phyloP scores from a whole-genome alignment of 1,139 yeast species.

The Blastobotrys serpentis region DNA sequence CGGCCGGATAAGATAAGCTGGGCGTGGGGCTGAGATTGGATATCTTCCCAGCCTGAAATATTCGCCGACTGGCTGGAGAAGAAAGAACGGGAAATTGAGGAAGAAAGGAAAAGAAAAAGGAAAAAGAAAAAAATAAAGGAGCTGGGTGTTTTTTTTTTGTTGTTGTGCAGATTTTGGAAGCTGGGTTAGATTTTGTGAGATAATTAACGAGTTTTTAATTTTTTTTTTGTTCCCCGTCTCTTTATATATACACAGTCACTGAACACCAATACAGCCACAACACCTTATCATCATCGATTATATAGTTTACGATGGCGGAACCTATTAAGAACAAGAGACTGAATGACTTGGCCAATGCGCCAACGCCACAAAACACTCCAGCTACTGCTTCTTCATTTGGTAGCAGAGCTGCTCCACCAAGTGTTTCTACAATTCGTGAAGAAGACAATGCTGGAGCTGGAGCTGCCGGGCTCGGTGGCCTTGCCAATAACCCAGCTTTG shows the following conservation, averaged over 20 bases:
- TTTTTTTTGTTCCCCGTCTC: not conserved
- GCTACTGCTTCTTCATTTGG: constrained; percentile 80
- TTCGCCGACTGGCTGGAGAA: too few species aligned
- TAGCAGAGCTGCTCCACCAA: constrained; percentile 57
- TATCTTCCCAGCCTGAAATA: too few species aligned
- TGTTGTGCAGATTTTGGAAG: constrained; percentile 2
- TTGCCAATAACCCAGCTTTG: constrained; percentile 73
- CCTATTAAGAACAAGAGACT: constrained; percentile 61
- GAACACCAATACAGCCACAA: too few species aligned
- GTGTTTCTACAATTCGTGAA: constrained; percentile 76
- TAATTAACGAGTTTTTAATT: too few species aligned
- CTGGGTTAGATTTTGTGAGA: not conserved
- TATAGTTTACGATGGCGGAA: constrained; percentile 54
- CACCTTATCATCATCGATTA: not conserved
- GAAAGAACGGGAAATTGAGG: too few species aligned
- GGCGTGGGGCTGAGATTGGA: too few species aligned
- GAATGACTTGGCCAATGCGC: constrained; percentile 86
- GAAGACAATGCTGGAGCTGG: constrained; percentile 42
- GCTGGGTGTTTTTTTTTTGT: not conserved
- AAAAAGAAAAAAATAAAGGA: too few species aligned
- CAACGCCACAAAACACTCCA: constrained; percentile 99
- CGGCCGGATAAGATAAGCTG: too few species aligned
- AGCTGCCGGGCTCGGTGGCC: constrained; percentile 44
- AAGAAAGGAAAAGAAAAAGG: too few species aligned
- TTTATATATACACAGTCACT: too few species aligned